phyloP scores from a whole-genome alignment of 306 rosid genomes.

The Corylus americana region DNA sequence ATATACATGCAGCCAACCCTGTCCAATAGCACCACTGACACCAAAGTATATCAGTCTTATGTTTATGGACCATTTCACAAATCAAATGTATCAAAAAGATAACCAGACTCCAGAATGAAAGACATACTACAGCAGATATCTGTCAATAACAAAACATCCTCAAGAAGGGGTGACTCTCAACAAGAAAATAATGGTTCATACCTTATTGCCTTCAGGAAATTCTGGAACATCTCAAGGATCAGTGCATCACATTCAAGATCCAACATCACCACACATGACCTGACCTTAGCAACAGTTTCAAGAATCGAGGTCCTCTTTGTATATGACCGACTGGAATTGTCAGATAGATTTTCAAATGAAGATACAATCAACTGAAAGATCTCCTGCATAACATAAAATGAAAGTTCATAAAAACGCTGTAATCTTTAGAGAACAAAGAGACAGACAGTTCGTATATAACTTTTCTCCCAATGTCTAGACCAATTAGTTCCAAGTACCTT shows the following conservation, averaged over 20 bases:
- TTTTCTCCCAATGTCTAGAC: neutral
- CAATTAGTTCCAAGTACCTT: conserved; percentile 49
- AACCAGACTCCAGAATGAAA: neutral
- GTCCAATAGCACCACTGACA: neutral
- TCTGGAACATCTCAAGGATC: conserved; percentile 87
- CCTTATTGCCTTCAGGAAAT: conserved; percentile 80
- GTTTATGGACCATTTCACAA: neutral
- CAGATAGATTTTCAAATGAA: conserved; percentile 78
- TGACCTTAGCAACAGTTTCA: conserved; percentile 89
- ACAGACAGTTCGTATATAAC: neutral
- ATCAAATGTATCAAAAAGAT: neutral
- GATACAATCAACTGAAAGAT: conserved; percentile 83
- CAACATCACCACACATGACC: conserved; percentile 93
- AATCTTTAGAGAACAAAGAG: neutral
- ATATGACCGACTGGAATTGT: conserved; percentile 65
- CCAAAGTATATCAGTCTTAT: neutral
- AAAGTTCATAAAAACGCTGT: conserved; percentile 1
- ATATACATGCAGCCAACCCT: neutral
- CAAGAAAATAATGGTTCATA: conserved; percentile 23
- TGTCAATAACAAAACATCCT: conserved; percentile 1
- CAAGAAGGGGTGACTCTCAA: neutral
- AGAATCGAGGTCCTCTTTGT: conserved; percentile 69
- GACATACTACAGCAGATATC: neutral
- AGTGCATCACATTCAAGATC: conserved; percentile 89
- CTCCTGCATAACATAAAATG: conserved; percentile 50